Percentiles rank a stretch among this genome's conserved stretches.
Conservation (phyloP, 2,329 filamentous ascomycete species). For the Cylindrodendrum hubeiense region DNA sequence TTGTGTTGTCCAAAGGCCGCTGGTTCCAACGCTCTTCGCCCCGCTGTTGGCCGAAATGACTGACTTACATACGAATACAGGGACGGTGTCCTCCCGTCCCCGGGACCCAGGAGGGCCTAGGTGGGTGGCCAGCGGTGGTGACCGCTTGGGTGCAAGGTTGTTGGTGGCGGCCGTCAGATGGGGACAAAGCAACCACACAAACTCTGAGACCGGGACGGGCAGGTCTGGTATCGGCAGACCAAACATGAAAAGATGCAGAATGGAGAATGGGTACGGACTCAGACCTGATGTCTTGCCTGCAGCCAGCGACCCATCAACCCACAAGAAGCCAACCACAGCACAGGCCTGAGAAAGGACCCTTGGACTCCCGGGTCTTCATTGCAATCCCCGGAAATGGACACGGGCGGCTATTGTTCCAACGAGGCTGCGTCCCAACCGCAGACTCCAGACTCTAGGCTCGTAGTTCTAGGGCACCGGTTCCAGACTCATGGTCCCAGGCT, state of each 20-base stretch:
- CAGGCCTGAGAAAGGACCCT: slow-evolving; percentile 1
- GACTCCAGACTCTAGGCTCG: neutral
- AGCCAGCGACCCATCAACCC: slow-evolving; percentile 3
- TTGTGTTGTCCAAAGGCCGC: neutral
- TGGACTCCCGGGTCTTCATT: slow-evolving; percentile 2
- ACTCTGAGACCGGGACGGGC: neutral
- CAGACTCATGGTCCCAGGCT: neutral
- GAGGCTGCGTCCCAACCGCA: neutral
- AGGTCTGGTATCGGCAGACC: neutral
- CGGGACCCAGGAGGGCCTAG: slow-evolving; percentile 4
- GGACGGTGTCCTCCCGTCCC: slow-evolving; percentile 9
- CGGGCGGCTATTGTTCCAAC: neutral
- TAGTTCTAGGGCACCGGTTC: neutral
- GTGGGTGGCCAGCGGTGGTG: slow-evolving; percentile 3
- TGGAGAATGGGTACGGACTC: neutral
- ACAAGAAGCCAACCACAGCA: slow-evolving; percentile 11
- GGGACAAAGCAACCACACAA: neutral
- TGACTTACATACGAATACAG: neutral
- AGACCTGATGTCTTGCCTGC: slow-evolving; percentile 14
- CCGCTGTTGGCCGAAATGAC: slow-evolving; percentile 10
- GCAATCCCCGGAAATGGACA: slow-evolving; percentile 7
- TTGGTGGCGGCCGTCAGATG: slow-evolving; percentile 2
- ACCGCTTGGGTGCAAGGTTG: neutral
- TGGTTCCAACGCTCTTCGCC: neutral
- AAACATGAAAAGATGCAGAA: neutral